Conservation (phyloP, 2,329 filamentous ascomycete genomes). For the Cladosporium halotolerans region DNA sequence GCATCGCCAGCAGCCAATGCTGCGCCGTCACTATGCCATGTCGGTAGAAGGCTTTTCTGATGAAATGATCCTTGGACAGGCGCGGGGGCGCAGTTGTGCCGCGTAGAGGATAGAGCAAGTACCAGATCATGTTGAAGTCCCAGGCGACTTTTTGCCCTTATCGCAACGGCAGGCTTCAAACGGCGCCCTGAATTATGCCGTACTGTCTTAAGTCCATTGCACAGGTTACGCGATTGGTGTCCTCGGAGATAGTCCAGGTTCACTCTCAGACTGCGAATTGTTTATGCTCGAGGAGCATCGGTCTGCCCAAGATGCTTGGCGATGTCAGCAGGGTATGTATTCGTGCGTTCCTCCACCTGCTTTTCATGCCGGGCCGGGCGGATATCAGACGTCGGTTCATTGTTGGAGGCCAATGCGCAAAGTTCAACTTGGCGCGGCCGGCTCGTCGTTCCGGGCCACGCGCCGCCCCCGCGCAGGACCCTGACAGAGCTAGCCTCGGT, state of each 20-base stretch:
- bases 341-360: too few relatives aligned
- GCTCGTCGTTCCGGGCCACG: neutral
- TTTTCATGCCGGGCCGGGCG: too few relatives aligned
- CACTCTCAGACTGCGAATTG: too few relatives aligned
- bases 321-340: too few relatives aligned
- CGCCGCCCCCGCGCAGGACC: neutral
- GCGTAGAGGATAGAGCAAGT: slow-evolving; percentile 65
- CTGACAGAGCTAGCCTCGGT: neutral
- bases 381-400: neutral
- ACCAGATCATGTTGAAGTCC: slow-evolving; percentile 31
- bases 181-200: too few relatives aligned
- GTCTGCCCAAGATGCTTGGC: too few relatives aligned
- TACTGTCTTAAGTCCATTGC: too few relatives aligned
- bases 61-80: slow-evolving; percentile 57
- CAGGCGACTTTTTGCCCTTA: too few relatives aligned
- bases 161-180: too few relatives aligned
- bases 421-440: neutral
- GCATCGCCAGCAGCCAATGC: slow-evolving; percentile 67
- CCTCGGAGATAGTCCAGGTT: too few relatives aligned
- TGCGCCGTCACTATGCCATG: slow-evolving; percentile 66
- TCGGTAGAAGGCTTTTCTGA: slow-evolving; percentile 58
- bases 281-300: too few relatives aligned
- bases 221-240: too few relatives aligned
- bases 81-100: slow-evolving; percentile 69
- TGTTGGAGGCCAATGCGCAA: neutral